Evolutionary conservation across 139 green algal species (phyloP), one percentile per base, ranked within the genome.

Genomic region (Haematococcus sp.): DNA sequence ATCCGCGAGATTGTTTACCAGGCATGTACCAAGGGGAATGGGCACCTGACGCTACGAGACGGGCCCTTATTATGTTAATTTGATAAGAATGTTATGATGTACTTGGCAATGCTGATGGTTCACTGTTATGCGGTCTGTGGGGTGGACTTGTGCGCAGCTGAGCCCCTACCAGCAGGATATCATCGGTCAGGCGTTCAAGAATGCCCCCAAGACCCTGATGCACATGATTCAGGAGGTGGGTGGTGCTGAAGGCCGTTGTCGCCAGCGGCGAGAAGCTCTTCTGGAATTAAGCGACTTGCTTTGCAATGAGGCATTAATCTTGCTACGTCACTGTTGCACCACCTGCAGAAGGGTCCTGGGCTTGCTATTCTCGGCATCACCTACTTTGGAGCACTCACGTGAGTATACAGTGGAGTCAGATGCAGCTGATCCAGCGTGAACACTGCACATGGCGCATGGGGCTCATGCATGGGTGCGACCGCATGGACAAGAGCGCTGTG

Each of bases 1-100:
- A 25, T 83, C 2, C 71, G 77, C 19, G 77, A 83, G 66, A 83
- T 83, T 49, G 66, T 83, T 0, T 83, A 83, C 58, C 77, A 83
- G 77, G 66, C 59, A n/a, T 9, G 25, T 44, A 27, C 5, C 17
- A 40, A 15, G 28, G 19, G 59, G 27, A 3, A 7, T 23, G 22
- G 22, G 19, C 4, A 40, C 17, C 15, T 23, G 55, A 25, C 23
- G 23, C 17, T 63, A 28, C 13, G 55, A 15, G 19, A 7, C 13
- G 19, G 25, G 19, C 19, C 17, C 7, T 25, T 25, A 19, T 32
- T 32, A 66, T 31, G 54, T 63, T 20, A 5, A 11, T 31, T 32
- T 5, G 20, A 20, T 20, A 32, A 32, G 54, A 63, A 20, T 15
- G 11, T 15, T 15, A 20, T 13, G 54, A 5, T 13, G 20, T 15